Base-by-base conservation (phyloP, 306 rosid species). In the Fragaria vesca region DNA sequence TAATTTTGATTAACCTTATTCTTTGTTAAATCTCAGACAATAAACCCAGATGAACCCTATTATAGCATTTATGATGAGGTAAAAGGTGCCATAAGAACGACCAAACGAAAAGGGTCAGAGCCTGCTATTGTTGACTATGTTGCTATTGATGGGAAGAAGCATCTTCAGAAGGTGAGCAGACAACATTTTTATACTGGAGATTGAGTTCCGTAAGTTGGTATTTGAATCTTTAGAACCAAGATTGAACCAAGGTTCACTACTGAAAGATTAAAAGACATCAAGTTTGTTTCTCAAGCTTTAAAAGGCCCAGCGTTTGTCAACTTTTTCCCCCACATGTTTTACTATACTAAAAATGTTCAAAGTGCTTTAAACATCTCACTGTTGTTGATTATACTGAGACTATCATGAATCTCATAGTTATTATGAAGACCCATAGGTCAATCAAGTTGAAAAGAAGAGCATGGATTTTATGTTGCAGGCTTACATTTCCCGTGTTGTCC, bases 81-180 rank as follows among this genome's bases (percentile, higher is more conserved):
- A 38, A 83, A 84, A 0, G 80, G 69, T 82, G 65, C 74, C 13
- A 72, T 63, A 5, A 75, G 55, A 69, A 58, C 74, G 74, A 30
- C 9, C n/a, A 89, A 76, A 74, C 89, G 68, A 61, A 91, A 91
- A 79, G 97, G 96, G 77, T 81, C 97, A 28, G 99, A 93, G 75
- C 89, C 97, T 84, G 97, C 83, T 81, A 79, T 87, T 75, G 92
- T 95, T 72, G 99, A 95, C 77, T 93, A 90, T 80, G 97, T 93
- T 78, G 83, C 97, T 75, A 79, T 93, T 82, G 97, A 91, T 77
- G 87, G 67, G 45, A 93, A 85, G 87, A 85, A 81, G 71, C 36
- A 81, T 55, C 82, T 87, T 75, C 95, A 84, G 69, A 91, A 95
- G 97, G 99, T 88, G 45, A 79, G 84, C 72, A 61, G 47, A 60